phyloP scores from a whole-genome alignment of 306 rosid genomes.

The Lathyrus oleraceus region DNA sequence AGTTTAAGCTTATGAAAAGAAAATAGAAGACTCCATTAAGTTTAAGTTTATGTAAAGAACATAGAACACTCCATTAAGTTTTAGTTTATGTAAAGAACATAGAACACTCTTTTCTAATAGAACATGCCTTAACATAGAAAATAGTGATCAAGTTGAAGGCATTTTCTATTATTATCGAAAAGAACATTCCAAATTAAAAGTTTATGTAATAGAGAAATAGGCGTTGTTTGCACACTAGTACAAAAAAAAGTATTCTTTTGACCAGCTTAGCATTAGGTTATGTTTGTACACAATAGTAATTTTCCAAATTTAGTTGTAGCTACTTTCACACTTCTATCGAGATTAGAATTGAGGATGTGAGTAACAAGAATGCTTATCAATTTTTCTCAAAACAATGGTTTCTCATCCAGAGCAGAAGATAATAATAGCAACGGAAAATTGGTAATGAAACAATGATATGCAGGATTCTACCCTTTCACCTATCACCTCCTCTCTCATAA shows the following conservation, averaged over 20 bases:
- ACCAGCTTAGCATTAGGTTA: not conserved
- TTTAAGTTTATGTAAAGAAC: too few relatives aligned
- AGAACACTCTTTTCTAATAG: too few relatives aligned
- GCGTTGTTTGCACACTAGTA: not conserved
- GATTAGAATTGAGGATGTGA: not conserved
- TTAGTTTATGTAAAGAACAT: too few relatives aligned
- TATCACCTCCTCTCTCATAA: not conserved
- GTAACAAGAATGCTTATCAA: not conserved
- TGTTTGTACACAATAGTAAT: not conserved
- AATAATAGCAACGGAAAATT: not conserved
- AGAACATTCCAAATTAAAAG: conserved; percentile 3
- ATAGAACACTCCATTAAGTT: too few relatives aligned
- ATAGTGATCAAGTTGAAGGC: too few relatives aligned
- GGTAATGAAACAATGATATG: not conserved
- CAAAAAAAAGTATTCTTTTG: not conserved
- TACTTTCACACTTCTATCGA: not conserved
- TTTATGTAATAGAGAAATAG: not conserved
- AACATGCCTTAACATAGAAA: too few relatives aligned
- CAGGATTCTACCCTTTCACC: conserved; percentile 7
- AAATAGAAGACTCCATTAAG: too few relatives aligned
- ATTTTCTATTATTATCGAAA: not conserved
- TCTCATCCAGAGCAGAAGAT: not conserved
- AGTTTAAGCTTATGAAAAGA: too few relatives aligned
- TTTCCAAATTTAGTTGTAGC: conserved; percentile 11
- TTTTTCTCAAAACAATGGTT: conserved; percentile 7